Base-by-base conservation (phyloP, 768 basidiomycete species). In the Rhizopogon roseolus region DNA sequence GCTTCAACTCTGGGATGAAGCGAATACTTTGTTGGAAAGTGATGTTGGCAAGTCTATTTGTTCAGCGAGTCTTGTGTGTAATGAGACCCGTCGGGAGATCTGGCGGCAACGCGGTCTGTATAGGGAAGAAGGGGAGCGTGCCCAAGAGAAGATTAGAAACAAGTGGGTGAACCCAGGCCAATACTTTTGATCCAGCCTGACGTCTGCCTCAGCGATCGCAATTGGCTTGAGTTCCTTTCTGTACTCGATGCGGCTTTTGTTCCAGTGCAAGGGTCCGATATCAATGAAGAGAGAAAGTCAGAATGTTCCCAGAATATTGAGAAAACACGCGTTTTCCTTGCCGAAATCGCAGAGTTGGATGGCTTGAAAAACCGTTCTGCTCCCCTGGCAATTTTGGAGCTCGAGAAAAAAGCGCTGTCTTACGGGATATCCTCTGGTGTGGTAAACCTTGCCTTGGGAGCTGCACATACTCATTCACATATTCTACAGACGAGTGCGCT, bases 221-320 rank as follows among this genome's bases (percentile, higher is more conserved):
- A 93, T 61, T 93, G 92, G 91, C 74, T 90, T 5, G 90, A 91
- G 61, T 91, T 93, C 64, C 66, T 90, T 41, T 79, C 89, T 6
- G 69, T 92, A 19, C 68, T 93, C 5, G 85, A 93, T 56, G 83
- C 81, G 1, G 76, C 84, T 8, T 85, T 93, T 57, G 66, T 71
- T 38, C 66, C 73, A 48, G 51, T 75, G 39, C 62, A 67, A 1
- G 58, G 66, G 41, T 59, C 60, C 10, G 65, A 63, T 6, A 49
- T 67, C 17, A 64, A 65, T n/a, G 72, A 76, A 39, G 65, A 66
- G 8, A 69, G 66, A 37, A 75, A 74, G 52, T 60, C 53, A 9
- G 69, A 77, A 32, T 74, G 72, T 48, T 50, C 66, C 4, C 71
- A 73, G 40, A 69, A 71, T 25, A 59, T 83, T 9, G 59, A 67